Conservation (phyloP, 2,329 filamentous ascomycete genomes). For the Periconia digitata region DNA sequence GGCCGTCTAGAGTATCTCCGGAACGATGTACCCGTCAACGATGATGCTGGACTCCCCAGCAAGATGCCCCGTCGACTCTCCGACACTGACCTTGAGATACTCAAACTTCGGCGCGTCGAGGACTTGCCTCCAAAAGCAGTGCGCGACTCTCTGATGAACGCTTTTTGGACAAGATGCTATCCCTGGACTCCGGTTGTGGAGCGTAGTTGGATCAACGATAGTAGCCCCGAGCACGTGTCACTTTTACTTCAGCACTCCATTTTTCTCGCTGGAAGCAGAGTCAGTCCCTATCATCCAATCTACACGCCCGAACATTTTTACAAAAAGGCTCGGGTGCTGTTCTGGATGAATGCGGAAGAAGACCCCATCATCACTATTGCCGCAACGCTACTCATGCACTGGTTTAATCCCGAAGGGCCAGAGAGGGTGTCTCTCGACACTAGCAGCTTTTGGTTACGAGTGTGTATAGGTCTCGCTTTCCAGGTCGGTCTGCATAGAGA, state of each 20-base stretch:
- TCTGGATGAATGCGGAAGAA: constrained; percentile 39
- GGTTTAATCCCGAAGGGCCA: constrained; percentile 48
- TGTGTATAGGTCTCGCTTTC: constrained; percentile 47
- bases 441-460: constrained; percentile 49
- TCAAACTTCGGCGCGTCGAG: constrained; percentile 30
- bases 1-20: constrained; percentile 36
- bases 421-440: constrained; percentile 47
- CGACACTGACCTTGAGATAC: constrained; percentile 30
- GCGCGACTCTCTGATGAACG: constrained; percentile 42
- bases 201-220: constrained; percentile 42
- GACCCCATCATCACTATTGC: constrained; percentile 46
- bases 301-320: constrained; percentile 39
- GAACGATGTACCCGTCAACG: constrained; percentile 36
- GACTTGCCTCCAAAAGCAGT: constrained; percentile 34
- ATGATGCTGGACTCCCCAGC: constrained; percentile 30
- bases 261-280: constrained; percentile 47
- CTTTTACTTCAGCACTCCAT: constrained; percentile 42
- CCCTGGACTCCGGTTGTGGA: constrained; percentile 48
- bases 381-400: constrained; percentile 44
- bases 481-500: constrained; percentile 50
- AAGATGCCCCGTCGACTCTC: constrained; percentile 31
- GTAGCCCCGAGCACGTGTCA: constrained; percentile 27
- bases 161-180: constrained; percentile 44
- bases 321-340: constrained; percentile 34
- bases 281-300: constrained; percentile 38